Evolutionary conservation across 495 filamentous ascomycete genomes (phyloP).

Genomic region (Aspergillus wentii): DNA sequence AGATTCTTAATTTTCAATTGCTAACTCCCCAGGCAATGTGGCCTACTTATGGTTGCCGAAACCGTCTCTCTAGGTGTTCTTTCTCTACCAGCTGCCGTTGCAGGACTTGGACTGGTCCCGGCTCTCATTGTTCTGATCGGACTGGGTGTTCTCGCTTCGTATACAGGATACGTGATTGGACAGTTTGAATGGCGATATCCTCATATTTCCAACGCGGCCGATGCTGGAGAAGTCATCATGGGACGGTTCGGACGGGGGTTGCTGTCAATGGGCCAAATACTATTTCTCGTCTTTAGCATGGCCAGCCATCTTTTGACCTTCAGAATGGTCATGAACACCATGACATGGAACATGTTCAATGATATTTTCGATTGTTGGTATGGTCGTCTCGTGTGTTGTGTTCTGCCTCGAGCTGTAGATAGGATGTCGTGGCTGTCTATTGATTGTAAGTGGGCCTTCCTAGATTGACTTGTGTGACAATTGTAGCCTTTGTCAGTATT

Average conservation of each 20-base stretch:
- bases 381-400: constrained; percentile 49
- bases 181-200: constrained; percentile 62
- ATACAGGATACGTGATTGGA: constrained; percentile 62
- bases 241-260: constrained; percentile 54
- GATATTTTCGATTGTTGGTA: constrained; percentile 38
- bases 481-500: constrained; percentile 50
- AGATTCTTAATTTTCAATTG: too few relatives aligned
- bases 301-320: constrained; percentile 64
- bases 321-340: constrained; percentile 56
- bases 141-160: constrained; percentile 58
- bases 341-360: constrained; percentile 45
- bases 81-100: constrained; percentile 48
- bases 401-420: constrained; percentile 53
- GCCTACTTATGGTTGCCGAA: constrained; percentile 31
- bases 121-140: constrained; percentile 52
- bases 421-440: constrained; percentile 49
- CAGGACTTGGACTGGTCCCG: constrained; percentile 48
- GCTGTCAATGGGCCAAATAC: constrained; percentile 46
- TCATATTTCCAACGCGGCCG: constrained; percentile 43
- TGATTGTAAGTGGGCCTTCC: constrained; percentile 9
- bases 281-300: constrained; percentile 61
- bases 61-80: constrained; percentile 55
- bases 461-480: neutral
- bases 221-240: constrained; percentile 37
- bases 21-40: neutral